These are phyloP conservation scores for Paramecium primaurelia DNA, from an alignment of 73 alveolate genomes.

Conservation along the genomic window DNA sequence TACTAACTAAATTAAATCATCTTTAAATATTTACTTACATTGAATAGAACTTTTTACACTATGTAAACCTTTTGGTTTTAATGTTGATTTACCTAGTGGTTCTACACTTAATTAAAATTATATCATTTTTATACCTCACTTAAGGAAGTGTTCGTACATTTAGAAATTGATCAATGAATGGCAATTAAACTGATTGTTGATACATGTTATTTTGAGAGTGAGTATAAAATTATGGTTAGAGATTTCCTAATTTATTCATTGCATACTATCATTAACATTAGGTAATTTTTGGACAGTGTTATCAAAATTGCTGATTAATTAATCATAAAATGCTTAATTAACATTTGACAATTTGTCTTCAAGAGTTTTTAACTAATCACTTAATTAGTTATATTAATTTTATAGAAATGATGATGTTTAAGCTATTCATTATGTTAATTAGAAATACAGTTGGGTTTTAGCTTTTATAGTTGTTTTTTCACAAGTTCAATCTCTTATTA, in stretches of 20 bases:
- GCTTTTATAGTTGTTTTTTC: conserved; percentile 55
- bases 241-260: background rate
- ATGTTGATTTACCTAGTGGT: conserved; percentile 9
- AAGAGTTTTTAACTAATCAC: background rate
- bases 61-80: conserved; percentile 19
- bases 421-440: background rate
- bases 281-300: conserved; percentile 18
- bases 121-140: background rate
- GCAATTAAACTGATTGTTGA: background rate
- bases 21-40: conserved; percentile 14
- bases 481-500: background rate
- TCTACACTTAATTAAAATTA: background rate
- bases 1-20: background rate
- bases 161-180: background rate
- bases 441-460: background rate
- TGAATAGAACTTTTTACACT: background rate
- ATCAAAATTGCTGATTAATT: conserved; percentile 30
- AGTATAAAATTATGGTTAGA: background rate
- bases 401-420: background rate
- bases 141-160: background rate
- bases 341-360: background rate
- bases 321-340: background rate
- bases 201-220: background rate
- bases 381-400: background rate
- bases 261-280: conserved; percentile 21